Evolutionary conservation across 2,329 filamentous ascomycete species (phyloP), one percentile per base, ranked within the genome.

Genomic region (Clathrospora elynae): DNA sequence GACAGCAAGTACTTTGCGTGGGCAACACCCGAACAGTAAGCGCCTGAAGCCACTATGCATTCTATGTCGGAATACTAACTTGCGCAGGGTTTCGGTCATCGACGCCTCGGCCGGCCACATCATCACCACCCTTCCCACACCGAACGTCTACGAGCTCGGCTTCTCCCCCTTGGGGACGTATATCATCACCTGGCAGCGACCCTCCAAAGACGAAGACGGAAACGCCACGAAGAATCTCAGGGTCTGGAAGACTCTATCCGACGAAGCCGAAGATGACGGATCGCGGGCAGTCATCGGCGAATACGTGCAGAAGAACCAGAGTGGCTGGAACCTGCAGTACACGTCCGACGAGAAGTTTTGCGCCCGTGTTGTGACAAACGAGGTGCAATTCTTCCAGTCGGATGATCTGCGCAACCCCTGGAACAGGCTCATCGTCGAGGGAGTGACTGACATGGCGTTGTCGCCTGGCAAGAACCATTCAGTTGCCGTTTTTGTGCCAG

Each of bases 261-360:
- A 87, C 6, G 70, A 71, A 41, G 75, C 82, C 32, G 80, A 80
- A 31, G 82, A 73, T 34, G 75, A 74, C 48, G 81, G 86, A 57
- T 87, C 88, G 73, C 78, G 85, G 51, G 70, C 74, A 61, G 84
- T 91, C 19, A 80, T 96, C 31, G 92, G 91, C 53, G 81, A 84
- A 63, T 99, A 95, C 70, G 93, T 99, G 57, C 93, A 99, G 73
- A 96, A 96, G 79, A 87, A 85, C 55, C 90, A 95, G 77, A 89
- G 87, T 31, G 89, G 91, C 64, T 97, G 92, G 92, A 97, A 96
- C 70, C 78, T 99, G 67, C 92, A 97, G 74, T 99, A 97, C 73
- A 96, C 91, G 19, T 81, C 83, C 46, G 93, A 99, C 68, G 93
- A 99, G 79, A 83, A 85, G 70, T 92, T 89, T 71, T 97, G 92